These are phyloP conservation scores for Clarkia xantiana DNA, from an alignment of 345 rosid genomes.

Conservation along the genomic window DNA sequence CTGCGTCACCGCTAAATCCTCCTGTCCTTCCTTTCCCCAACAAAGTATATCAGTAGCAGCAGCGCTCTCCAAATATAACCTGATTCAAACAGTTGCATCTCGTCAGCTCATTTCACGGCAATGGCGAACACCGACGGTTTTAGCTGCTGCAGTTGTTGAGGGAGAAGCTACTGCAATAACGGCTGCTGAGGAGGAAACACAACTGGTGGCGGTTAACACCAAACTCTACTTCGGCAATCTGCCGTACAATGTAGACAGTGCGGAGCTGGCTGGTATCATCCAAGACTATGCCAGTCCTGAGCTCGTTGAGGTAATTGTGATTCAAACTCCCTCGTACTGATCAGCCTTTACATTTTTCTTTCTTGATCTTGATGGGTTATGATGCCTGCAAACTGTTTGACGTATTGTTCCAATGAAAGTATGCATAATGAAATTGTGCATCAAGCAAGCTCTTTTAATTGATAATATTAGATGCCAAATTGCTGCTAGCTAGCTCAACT, in stretches of 20 bases:
- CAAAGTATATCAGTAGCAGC: background rate
- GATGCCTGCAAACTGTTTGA: no score
- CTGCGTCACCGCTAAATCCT: slow-evolving; percentile 18
- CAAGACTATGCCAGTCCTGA: slow-evolving; percentile 73
- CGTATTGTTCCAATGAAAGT: no score
- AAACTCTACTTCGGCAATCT: slow-evolving; percentile 89
- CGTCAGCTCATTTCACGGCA: background rate
- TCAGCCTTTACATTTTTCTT: no score
- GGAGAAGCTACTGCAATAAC: slow-evolving; percentile 7
- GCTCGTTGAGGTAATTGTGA: slow-evolving; percentile 43
- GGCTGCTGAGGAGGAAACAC: slow-evolving; percentile 9
- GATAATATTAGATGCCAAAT: no score
- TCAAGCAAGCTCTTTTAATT: no score
- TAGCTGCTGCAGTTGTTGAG: slow-evolving; percentile 25
- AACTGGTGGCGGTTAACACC: slow-evolving; percentile 20
- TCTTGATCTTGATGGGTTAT: background rate
- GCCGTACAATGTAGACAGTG: slow-evolving; percentile 81
- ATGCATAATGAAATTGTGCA: no score
- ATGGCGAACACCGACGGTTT: slow-evolving; percentile 27
- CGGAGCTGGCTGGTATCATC: slow-evolving; percentile 77
- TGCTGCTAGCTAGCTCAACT: no score
- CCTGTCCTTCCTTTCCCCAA: slow-evolving; percentile 3
- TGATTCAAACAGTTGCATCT: slow-evolving; percentile 6
- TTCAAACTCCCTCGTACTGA: background rate
- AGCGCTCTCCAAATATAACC: background rate